Base-by-base conservation (phyloP, 2,329 filamentous ascomycete species). In the Geosmithia flava region DNA sequence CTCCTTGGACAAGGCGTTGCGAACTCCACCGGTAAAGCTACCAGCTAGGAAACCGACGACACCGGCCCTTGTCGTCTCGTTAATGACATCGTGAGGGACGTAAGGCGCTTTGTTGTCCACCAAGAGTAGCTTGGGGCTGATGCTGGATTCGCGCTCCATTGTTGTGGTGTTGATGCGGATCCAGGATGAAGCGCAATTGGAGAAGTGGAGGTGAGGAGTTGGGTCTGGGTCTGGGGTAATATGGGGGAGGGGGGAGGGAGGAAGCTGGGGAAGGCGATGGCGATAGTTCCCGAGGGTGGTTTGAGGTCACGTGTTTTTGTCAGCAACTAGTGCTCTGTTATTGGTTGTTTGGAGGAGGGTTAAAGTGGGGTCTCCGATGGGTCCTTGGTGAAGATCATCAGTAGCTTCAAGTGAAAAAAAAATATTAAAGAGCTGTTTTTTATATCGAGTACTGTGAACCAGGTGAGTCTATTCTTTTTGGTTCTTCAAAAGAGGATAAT, bases 1-100 rank as follows among this genome's bases (percentile, higher is more conserved):
- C 63, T 80, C 76, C 71, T 81, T 89, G 48, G 83, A 76, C 57
- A 96, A 76, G 50, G 89, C 87, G 72, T 95, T 97, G 71, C 90
- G 86, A 55, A 95, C 75, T 48, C 85, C 83, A 46, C 87, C 84
- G 51, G 85, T 64, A 65, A 88, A 75, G 61, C 85, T 69, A 58
- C 89, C 89, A 51, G 77, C 76, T 51, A 71, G 69, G 59, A 81
- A 80, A 52, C 83, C 81, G 57, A 87, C 67, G 53, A 81, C 59
- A 41, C 76, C 78, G 52, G 80, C 79, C 62, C 78, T 80, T 61
- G 83, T 68, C 46, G 83, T 76, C 53, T 76, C 74, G 54, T 76
- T 74, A 57, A 95, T 67, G 55, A 87, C 81, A 75, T 95, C 86
- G 65, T 82, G 79, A 45, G 84, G 80, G 54, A 85, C 78, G 67